Evolutionary conservation across 2,329 filamentous ascomycete species (phyloP), one percentile per base, ranked within the genome.

Genomic region (Delphinella strobiligena): DNA sequence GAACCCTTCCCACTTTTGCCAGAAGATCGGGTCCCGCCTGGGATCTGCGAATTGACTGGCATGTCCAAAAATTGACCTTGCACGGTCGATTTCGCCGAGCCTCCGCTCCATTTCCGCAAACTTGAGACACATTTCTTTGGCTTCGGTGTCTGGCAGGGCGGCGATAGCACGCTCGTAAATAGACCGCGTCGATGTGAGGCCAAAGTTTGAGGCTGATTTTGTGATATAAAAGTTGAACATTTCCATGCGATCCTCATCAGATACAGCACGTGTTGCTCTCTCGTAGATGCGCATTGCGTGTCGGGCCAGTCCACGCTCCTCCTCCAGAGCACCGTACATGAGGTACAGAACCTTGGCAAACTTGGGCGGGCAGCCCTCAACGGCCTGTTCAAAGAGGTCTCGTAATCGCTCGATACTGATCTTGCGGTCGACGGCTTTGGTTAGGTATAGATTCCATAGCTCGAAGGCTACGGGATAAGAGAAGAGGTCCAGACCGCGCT

Each of bases 191-290:
- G 91, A 96, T 0, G 91, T 88, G 37, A 98, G 74, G 22, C 93
- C 91, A 54, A 98, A 98, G 62, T 98, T 98, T 15, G 87, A 93
- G 1, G 91, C 91, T 1, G 88, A 95, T 60, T 98, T 96, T 43
- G 89, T 96, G 56, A 98, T 95, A 67, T 98, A 98, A 58, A 96
- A 94, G 61, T 94, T 91, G 68, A 95, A 98, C 88, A 98, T 95
- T 53, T 94, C 87, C 44, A 88, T 80, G 38, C 87, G 75, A 60
- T 98, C 89, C 54, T 95, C 89, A 54, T 98, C 91, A 11, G 85
- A 81, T 3, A 98, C 93, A 10, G 89, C 88, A 22, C 91, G 78
- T 4, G 91, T 98, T 5, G 91, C 91, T 43, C 91, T 82, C 64
- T 98, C 93, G 62, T 98, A 98, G 50, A 98, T 98, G 44, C 91